These are phyloP conservation scores for Ormosia emarginata DNA, from an alignment of 306 rosid species.

Conservation along the genomic window DNA sequence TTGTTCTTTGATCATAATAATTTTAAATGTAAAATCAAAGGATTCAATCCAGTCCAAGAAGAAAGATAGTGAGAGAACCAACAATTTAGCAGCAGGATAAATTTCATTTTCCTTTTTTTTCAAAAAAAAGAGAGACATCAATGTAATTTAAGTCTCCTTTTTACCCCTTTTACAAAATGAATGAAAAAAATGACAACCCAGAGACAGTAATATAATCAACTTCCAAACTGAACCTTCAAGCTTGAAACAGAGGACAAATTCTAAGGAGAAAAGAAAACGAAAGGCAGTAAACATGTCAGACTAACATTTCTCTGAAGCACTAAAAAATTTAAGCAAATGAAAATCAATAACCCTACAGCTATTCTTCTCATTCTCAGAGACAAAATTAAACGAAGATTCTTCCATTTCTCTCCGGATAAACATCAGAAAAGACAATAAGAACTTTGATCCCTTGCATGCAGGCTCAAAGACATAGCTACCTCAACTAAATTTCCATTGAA, in stretches of 20 bases:
- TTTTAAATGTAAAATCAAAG: neutral
- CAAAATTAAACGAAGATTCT: neutral
- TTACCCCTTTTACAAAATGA: neutral
- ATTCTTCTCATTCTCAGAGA: neutral
- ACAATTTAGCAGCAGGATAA: neutral
- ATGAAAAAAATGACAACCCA: neutral
- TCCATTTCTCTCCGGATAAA: neutral
- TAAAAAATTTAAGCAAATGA: neutral
- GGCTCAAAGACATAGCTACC: neutral
- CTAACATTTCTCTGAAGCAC: neutral
- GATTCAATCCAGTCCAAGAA: conserved; percentile 4
- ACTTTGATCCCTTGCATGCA: conserved; percentile 27
- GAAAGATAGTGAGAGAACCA: neutral
- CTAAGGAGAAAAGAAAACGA: too few relatives aligned
- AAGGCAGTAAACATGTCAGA: neutral
- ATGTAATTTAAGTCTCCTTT: neutral
- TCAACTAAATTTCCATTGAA: neutral
- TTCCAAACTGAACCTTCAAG: too few relatives aligned
- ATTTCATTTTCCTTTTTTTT: neutral
- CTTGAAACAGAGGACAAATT: too few relatives aligned
- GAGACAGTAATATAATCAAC: neutral
- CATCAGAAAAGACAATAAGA: neutral
- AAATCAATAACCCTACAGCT: neutral
- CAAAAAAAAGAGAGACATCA: neutral
- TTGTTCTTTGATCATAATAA: neutral